These are phyloP conservation scores for Zygosaccharomyces pseudobailii DNA, from an alignment of 1,139 yeast species.

Conservation along the genomic window DNA sequence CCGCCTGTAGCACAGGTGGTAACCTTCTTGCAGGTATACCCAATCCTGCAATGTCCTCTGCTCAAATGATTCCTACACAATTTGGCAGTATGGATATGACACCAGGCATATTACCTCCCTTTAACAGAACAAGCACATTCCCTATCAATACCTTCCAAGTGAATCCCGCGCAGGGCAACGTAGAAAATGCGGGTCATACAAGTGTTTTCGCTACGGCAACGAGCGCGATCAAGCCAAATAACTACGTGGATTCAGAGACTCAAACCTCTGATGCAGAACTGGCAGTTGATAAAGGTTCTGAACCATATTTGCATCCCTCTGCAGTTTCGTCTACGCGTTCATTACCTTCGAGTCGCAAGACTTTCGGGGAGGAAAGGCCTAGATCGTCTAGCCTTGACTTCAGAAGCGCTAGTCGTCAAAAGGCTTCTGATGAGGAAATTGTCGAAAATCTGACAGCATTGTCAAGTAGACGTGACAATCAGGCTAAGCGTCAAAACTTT, in stretches of 20 bases:
- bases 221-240: background rate
- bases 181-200: conserved; percentile 1
- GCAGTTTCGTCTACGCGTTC: conserved; percentile 12
- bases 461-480: conserved; percentile 1
- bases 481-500: background rate
- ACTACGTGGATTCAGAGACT: conserved; percentile 27
- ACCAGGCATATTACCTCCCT: background rate
- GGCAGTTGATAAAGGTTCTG: background rate
- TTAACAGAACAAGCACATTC: background rate
- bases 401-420: background rate
- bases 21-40: background rate
- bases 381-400: conserved; percentile 6
- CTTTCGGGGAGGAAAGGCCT: background rate
- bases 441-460: conserved; percentile 1
- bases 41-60: background rate
- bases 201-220: background rate
- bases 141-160: conserved; percentile 1
- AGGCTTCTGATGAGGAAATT: conserved; percentile 2
- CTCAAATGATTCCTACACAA: background rate
- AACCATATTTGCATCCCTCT: conserved; percentile 7
- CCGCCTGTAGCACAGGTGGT: conserved; percentile 5
- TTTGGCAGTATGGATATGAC: background rate
- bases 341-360: conserved; percentile 5
- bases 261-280: conserved; percentile 20
- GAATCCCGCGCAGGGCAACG: conserved; percentile 7